A percentile compares a stretch with the other conserved stretches of the same genome.
Evolutionary conservation across 331 rosid species (phyloP).

Genomic region (Prunus yedoensis): DNA sequence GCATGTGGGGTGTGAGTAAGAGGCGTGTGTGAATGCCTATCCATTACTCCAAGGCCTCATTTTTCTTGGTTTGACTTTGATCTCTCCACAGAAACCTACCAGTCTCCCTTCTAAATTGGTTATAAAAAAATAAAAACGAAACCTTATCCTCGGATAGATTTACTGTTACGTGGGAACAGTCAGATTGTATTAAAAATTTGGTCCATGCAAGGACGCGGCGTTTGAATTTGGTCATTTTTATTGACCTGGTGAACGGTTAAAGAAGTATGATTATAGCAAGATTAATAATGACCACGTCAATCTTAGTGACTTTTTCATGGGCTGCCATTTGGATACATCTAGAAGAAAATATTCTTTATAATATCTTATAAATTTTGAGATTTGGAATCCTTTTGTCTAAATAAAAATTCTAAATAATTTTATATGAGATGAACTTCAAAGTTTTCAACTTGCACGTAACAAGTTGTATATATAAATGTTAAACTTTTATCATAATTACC

Average conservation of each 20-base stretch:
- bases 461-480: too few relatives aligned
- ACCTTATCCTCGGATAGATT: background rate
- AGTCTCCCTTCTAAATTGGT: background rate
- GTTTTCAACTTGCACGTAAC: too few relatives aligned
- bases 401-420: too few relatives aligned
- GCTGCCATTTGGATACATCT: background rate
- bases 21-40: conserved; percentile 9
- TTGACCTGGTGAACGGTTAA: background rate
- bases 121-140: too few relatives aligned
- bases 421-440: too few relatives aligned
- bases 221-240: background rate
- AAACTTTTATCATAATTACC: too few relatives aligned
- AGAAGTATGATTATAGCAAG: background rate
- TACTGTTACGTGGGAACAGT: background rate
- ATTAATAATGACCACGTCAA: background rate
- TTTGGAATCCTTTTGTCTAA: too few relatives aligned
- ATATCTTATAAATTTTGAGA: too few relatives aligned
- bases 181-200: background rate
- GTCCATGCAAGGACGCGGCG: background rate
- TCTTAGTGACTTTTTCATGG: background rate
- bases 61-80: background rate
- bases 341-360: too few relatives aligned
- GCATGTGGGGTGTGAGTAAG: conserved; percentile 12
- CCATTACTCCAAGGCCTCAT: background rate
- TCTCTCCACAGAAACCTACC: background rate